These are phyloP conservation scores for Berberis thunbergii DNA, from an alignment of 164 flowering plant species.

Conservation along the genomic window DNA sequence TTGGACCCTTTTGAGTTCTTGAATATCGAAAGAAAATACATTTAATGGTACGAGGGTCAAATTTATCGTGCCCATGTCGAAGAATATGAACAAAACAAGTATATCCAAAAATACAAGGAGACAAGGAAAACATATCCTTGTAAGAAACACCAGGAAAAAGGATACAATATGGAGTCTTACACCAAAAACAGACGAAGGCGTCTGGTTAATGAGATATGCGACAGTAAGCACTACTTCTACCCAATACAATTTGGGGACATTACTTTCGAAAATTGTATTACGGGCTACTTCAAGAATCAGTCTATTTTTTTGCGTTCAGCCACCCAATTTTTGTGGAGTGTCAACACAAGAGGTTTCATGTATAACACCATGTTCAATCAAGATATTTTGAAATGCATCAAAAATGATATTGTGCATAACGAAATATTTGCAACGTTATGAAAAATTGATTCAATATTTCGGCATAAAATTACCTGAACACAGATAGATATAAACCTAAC, in stretches of 20 bases:
- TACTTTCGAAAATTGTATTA: not conserved
- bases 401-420: not conserved
- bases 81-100: too few species aligned
- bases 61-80: too few species aligned
- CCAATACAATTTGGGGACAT: not conserved
- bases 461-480: not conserved
- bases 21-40: too few species aligned
- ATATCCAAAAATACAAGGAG: not conserved
- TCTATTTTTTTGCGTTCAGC: not conserved
- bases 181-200: not conserved
- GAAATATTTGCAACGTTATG: not conserved
- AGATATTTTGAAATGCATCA: not conserved
- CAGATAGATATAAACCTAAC: not conserved
- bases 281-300: not conserved
- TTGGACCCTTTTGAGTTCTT: too few species aligned
- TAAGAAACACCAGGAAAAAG: not conserved
- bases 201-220: not conserved
- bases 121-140: not conserved
- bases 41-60: too few species aligned
- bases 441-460: not conserved
- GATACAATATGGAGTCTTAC: not conserved
- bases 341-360: not conserved
- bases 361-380: not conserved
- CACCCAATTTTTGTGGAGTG: not conserved
- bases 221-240: not conserved